phyloP scores from a whole-genome alignment of 1,284 basidiomycete species.

The Phenoliferia sp. region DNA sequence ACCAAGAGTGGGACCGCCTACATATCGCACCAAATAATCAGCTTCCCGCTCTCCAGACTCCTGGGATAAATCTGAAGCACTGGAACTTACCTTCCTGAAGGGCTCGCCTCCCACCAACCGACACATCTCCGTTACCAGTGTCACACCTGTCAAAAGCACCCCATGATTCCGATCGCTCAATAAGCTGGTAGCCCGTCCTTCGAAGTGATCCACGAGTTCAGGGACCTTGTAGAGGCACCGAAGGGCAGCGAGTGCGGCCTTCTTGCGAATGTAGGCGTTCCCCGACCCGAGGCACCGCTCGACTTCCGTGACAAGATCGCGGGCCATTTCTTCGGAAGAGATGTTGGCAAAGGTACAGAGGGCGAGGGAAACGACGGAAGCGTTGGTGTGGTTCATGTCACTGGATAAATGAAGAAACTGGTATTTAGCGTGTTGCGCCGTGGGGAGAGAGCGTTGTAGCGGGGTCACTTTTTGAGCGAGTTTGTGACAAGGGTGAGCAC shows the following conservation, averaged over 20 bases:
- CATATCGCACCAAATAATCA: not conserved
- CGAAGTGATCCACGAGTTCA: slow-evolving; percentile 91
- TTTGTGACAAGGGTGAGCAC: slow-evolving; percentile 97
- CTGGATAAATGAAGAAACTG: slow-evolving; percentile 51
- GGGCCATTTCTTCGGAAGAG: slow-evolving; percentile 96
- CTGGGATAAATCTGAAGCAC: not conserved
- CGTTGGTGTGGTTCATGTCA: slow-evolving; percentile 99
- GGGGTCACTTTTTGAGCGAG: slow-evolving; percentile 85
- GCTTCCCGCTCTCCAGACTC: not conserved
- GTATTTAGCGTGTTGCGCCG: not conserved
- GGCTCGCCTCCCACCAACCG: slow-evolving; percentile 62
- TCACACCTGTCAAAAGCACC: slow-evolving; percentile 87
- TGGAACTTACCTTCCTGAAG: slow-evolving; percentile 69
- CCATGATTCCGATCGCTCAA: slow-evolving; percentile 96
- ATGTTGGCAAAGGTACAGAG: slow-evolving; percentile 99
- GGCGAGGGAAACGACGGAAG: slow-evolving; percentile 96
- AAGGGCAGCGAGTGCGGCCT: slow-evolving; percentile 95
- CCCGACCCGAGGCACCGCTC: slow-evolving; percentile 95
- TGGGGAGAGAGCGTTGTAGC: not conserved
- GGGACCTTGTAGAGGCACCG: slow-evolving; percentile 95
- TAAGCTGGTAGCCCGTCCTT: slow-evolving; percentile 78
- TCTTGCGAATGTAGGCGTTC: slow-evolving; percentile 98
- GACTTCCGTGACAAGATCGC: slow-evolving; percentile 93
- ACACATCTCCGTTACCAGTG: slow-evolving; percentile 93
- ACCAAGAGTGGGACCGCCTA: slow-evolving; percentile 90